Percentiles rank a stretch among this genome's conserved stretches.
Conservation (phyloP, 2,329 filamentous ascomycete genomes). For the Penicillium fuscoglaucum region DNA sequence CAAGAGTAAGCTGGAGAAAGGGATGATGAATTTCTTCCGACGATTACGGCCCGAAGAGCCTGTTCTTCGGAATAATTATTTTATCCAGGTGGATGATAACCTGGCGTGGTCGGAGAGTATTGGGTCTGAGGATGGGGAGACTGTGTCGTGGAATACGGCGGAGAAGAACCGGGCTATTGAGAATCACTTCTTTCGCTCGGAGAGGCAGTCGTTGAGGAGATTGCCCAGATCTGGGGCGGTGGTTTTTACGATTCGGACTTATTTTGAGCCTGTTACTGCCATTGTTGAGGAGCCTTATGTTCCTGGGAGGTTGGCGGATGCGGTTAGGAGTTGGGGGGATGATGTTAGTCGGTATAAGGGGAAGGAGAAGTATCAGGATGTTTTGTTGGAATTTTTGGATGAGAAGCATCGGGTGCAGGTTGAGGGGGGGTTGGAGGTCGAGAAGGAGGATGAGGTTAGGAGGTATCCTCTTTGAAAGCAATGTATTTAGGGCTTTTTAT, state of each 20-base stretch:
- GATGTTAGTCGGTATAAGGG: constrained; percentile 79
- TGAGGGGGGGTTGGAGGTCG: constrained; percentile 62
- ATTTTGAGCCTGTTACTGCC: constrained; percentile 70
- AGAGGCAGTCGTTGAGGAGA: constrained; percentile 68
- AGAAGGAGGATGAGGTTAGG: constrained; percentile 59
- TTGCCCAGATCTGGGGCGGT: constrained; percentile 59
- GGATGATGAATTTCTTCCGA: constrained; percentile 80
- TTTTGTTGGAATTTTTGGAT: constrained; percentile 76
- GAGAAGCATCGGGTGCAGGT: constrained; percentile 71
- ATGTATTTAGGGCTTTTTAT: neutral
- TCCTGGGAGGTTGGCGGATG: constrained; percentile 73
- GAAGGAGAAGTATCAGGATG: constrained; percentile 68
- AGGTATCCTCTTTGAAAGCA: constrained; percentile 59
- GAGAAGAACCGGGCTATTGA: constrained; percentile 71
- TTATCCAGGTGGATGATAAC: constrained; percentile 79
- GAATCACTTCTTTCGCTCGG: constrained; percentile 74
- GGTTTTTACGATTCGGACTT: constrained; percentile 77
- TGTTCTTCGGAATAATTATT: constrained; percentile 76
- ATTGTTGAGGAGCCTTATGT: constrained; percentile 72
- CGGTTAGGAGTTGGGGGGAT: constrained; percentile 76
- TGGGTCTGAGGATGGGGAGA: constrained; percentile 65
- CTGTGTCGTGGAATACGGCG: constrained; percentile 72
- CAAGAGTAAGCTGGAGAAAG: constrained; percentile 69
- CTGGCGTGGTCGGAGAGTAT: constrained; percentile 77
- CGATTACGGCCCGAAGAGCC: constrained; percentile 67